A percentile compares a stretch with the other conserved stretches of the same genome.
Conservation (phyloP, 495 filamentous ascomycete species). For the Aspergillus biplanus region DNA sequence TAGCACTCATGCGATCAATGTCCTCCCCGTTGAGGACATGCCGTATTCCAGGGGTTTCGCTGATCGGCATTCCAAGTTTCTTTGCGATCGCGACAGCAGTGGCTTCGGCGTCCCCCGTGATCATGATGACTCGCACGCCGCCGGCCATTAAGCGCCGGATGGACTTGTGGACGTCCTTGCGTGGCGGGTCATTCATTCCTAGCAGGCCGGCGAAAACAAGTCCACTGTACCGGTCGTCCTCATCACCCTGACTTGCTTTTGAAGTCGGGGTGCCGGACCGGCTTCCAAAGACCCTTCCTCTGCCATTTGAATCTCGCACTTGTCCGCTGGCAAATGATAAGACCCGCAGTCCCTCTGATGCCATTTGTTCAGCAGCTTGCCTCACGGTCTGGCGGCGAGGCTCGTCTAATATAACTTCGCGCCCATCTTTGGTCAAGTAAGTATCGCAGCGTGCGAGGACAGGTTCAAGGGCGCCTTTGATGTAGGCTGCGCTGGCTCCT, state of each 20-base stretch:
- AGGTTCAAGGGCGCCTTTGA: conserved; percentile 93
- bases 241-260: conserved; percentile 45
- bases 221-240: conserved; percentile 77
- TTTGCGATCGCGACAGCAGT: conserved; percentile 91
- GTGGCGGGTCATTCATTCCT: conserved; percentile 95
- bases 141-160: conserved; percentile 92
- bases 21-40: conserved; percentile 87
- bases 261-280: conserved; percentile 56
- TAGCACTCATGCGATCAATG: conserved; percentile 84
- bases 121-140: conserved; percentile 97
- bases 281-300: conserved; percentile 43
- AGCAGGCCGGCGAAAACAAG: conserved; percentile 90
- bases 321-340: conserved; percentile 87
- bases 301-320: conserved; percentile 34
- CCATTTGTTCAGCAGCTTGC: conserved; percentile 87
- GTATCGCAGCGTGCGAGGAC: conserved; percentile 86
- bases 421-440: conserved; percentile 84
- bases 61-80: conserved; percentile 87
- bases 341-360: conserved; percentile 86
- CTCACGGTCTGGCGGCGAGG: conserved; percentile 71
- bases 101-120: conserved; percentile 93
- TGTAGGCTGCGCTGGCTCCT: conserved; percentile 76
- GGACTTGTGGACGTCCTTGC: conserved; percentile 83
- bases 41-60: conserved; percentile 48
- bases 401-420: conserved; percentile 85